Evolutionary conservation across 768 basidiomycete genomes (phyloP), one percentile per base, ranked within the genome.

Genomic region (Imleria badia): DNA sequence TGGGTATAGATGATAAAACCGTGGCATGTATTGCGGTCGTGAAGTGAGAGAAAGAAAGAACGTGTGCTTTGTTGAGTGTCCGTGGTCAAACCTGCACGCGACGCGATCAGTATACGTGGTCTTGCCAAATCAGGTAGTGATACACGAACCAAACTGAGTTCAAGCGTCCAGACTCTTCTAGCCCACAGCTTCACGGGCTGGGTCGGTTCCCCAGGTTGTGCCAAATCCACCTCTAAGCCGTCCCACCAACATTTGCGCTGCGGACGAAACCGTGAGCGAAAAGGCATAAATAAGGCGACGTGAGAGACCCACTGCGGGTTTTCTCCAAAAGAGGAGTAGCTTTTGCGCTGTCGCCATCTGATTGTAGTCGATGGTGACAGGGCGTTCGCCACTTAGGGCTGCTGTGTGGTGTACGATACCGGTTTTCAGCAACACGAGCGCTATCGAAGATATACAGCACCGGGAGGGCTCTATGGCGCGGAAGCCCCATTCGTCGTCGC

Each of bases 181-280:
- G 96, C 94, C 96, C 97, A 98, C 43, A 99, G 80, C 73, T 98
- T 98, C 62, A 95, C 82, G 11, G 72, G 75, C 63, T 80, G 76
- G 10, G 79, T 66, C 47, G 82, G 73, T 35, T 78, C 79, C 5
- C 76, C 83, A 1, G 76, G 68, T 5, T 80, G 77, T 9, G 88
- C 83, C 40, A 98, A 68, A 50, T 97, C 91, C 19, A 96, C 85
- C 60, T 96, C 94, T 36, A 94, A 78, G 12, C 96, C 96, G 63
- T 99, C 97, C 97, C 97, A 99, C 97, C 97, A 99, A 74, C 96
- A 98, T 76, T 99, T 98, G 39, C 97, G 81, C 95, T 98, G 60
- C 14, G 31, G n/a, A 20, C 3, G 30, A 30, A n/a, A 29, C 17
- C 20, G 30, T 42, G 35, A 46, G 34, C 51, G 36, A 55, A 31